Evolutionary conservation across 1,284 basidiomycete genomes (phyloP), one percentile per base, ranked within the genome.

Genomic region (Boletellus deceptivus): DNA sequence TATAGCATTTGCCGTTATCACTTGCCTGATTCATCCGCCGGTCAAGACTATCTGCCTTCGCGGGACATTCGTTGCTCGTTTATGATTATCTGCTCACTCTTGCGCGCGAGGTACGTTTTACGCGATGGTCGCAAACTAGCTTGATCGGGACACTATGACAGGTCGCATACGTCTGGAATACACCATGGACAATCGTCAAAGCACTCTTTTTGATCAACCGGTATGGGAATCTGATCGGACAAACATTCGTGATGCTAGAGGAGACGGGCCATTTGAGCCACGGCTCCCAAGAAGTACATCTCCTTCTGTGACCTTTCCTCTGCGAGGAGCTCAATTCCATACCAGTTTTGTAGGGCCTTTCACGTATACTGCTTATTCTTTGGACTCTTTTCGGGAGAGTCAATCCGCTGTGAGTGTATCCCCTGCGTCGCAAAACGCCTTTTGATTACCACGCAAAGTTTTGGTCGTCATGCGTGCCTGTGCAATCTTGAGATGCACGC

Each of bases 181-280:
- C 14, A 16, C 36, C 9, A 27, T 50, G 43, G 48, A 45, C 48
- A 14, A 3, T 25, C 22, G 18, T 45, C 43, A 54, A 43, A 6
- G 24, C 17, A n/a, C 43, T 43, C 35, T 59, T 42, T 24, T 38
- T 43, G 27, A 3, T 48, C 18, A 45, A 42, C 27, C 51, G 50
- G 3, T 53, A 53, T 10, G 43, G 38, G 14, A 55, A 53, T 31
- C 22, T 58, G 44, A 11, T 53, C 4, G 50, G 50, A 33, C 57
- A 59, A 29, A 37, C 39, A 16, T 25, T 55, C 36, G 27, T 58
- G 13, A 29, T 27, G 18, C 7, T 57, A 11, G 53, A 55, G 33
- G 56, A 52, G 18, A 37, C 27, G 1, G 50, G 52, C 3, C 35
- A 18, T 1, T n/a, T 58, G 14, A 39, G 20, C 6, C 49, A 61